Evolutionary conservation across 1,284 basidiomycete species (phyloP), one percentile per base, ranked within the genome.

Genomic region (Leccinum fallax): DNA sequence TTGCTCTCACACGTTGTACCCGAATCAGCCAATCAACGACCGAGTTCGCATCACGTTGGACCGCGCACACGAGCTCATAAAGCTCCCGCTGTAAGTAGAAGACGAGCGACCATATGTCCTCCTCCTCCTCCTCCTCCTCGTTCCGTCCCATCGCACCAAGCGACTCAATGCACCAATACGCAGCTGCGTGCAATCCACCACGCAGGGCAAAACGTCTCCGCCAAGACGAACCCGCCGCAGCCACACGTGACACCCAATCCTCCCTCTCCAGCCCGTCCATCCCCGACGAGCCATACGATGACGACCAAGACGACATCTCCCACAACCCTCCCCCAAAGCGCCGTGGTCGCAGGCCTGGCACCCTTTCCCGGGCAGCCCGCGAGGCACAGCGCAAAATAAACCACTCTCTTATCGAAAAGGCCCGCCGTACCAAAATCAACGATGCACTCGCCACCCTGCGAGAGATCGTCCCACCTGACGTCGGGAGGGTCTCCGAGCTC

Each of bases 351-450:
- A 90, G 88, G 69, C 88, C 89, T 0, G 85, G 85, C 5, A 80
- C 83, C 11, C 73, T 89, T 55, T 89, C 89, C 13, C 87, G 89
- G 63, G 82, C 85, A 6, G 89, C 88, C 34, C 82, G 90, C 58
- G 89, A 92, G 74, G 84, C 88, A 2, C 87, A 89, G 75, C 87
- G 91, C 61, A 90, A 92, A 71, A 83, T 91, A 52, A 92, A 92
- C 73, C 91, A 93, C 69, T 91, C 89, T 10, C 86, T 92, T 61
- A 93, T 93, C 72, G 91, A 93, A 77, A 92, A 93, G 69, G 87
- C 90, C 0, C 79, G 92, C 16, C 81, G 91, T 38, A 92, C 90
- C 2, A 93, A 92, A 80, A 93, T 93, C 63, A 93, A 93, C 71
- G 88, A 92, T 54, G 89, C 91, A 1, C 81, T 93, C 9, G 80